Base-by-base conservation (phyloP, 148 eudicot species). In the Rheum nobile region DNA sequence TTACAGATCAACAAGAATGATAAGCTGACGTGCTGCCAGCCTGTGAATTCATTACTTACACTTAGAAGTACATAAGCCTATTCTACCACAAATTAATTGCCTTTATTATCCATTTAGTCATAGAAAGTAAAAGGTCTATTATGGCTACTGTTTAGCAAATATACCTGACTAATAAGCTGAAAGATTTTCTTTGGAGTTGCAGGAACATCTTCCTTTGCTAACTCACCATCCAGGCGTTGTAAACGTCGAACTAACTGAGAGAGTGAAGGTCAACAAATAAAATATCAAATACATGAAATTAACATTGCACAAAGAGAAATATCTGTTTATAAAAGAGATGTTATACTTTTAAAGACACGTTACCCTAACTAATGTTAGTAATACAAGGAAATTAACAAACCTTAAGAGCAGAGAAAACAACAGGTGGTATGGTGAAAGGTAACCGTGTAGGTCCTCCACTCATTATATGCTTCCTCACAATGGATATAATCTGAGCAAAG, bases 171-270 rank as follows among this genome's bases (percentile, higher is more conserved):
- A 76, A 92, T 78, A 50, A 92, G 86, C 86, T 87, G 96, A 80
- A 96, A 96, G 48, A 96, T 84, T 79, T 88, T 88, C 82, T 85
- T 96, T 31, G 99, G 99, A 29, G 97, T 92, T 48, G 91, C 92
- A 75, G 92, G 88, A 29, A 85, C 84, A 83, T 96, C 92, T 83
- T 89, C 92, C 43, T 96, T 92, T 76, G 75, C 88, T 37, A 84
- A 80, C 78, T 90, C 97, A 82, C 96, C 97, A 81, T 92, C 96
- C 76, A 86, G 97, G 78, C 84, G 82, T 80, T 87, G 97, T 78
- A 96, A 78, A 72, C 76, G 78, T 81, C 96, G 85, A 54, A 89
- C 88, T 89, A 96, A 83, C 99, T 96, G 80, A 68, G 52, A 79
- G 6, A 37, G 39, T 37, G 39, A 37, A 6, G 39, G 37, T 35